Conservation (phyloP, 1,139 yeast genomes). For the Eremothecium sinecaudum region DNA sequence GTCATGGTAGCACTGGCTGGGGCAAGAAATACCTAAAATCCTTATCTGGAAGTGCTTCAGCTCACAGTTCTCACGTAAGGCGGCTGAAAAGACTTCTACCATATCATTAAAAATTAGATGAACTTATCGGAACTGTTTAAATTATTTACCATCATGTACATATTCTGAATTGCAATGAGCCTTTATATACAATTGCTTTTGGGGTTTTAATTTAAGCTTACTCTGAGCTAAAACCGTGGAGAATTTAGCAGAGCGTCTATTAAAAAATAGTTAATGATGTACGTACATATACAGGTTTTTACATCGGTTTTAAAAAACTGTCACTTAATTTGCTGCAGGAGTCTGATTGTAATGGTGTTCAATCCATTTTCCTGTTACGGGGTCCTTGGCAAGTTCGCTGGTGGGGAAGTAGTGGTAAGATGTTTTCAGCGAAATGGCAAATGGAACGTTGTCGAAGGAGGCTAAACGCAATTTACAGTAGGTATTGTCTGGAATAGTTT, state of each 20-base stretch:
- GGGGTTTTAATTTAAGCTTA: too few relatives aligned
- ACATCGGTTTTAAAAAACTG: too few relatives aligned
- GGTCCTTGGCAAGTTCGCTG: slow-evolving; percentile 47
- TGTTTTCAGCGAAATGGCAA: slow-evolving; percentile 77
- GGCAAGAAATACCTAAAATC: slow-evolving; percentile 52
- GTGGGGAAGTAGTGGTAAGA: slow-evolving; percentile 91
- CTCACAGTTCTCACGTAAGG: slow-evolving; percentile 37
- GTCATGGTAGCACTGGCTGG: slow-evolving; percentile 91
- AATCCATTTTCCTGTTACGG: slow-evolving; percentile 42
- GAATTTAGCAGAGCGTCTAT: too few relatives aligned
- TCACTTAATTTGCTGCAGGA: slow-evolving; percentile 9
- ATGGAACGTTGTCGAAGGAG: slow-evolving; percentile 76
- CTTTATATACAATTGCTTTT: too few relatives aligned
- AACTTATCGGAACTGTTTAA: too few relatives aligned
- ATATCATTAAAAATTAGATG: slow-evolving; percentile 22
- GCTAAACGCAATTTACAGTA: slow-evolving; percentile 75
- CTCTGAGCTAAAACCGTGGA: too few relatives aligned
- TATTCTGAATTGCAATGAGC: too few relatives aligned
- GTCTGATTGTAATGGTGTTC: slow-evolving; percentile 33
- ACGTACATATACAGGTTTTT: too few relatives aligned
- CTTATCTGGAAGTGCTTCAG: slow-evolving; percentile 54
- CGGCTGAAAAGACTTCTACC: slow-evolving; percentile 44
- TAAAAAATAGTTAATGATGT: too few relatives aligned
- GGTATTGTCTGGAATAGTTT: slow-evolving; percentile 62
- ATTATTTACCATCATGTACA: too few relatives aligned